phyloP scores from a whole-genome alignment of 257 asterid species.

The Fraxinus pennsylvanica region DNA sequence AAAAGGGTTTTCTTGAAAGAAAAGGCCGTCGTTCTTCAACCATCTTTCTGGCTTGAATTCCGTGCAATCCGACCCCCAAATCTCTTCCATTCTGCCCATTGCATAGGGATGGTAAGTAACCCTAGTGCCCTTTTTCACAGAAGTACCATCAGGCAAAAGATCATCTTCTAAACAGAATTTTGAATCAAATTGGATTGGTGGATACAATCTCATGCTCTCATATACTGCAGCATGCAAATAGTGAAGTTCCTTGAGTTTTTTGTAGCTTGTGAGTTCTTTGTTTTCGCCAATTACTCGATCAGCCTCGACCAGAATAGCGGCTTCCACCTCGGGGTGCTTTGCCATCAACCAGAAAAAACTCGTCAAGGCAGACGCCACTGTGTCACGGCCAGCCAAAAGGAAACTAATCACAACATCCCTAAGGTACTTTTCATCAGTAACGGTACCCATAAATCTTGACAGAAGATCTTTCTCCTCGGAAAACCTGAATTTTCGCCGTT shows the following conservation, averaged over 20 bases:
- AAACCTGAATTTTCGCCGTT: constrained; percentile 32
- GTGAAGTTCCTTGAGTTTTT: constrained; percentile 38
- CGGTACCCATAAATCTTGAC: constrained; percentile 44
- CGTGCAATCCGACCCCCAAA: constrained; percentile 58
- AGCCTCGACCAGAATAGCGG: constrained; percentile 36
- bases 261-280: constrained; percentile 17
- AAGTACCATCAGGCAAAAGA: constrained; percentile 45
- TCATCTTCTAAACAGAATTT: constrained; percentile 43
- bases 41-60: constrained; percentile 60
- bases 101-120: constrained; percentile 62
- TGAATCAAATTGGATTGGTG: constrained; percentile 55
- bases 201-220: constrained; percentile 59
- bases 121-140: constrained; percentile 43
- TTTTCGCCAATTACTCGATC: constrained; percentile 30
- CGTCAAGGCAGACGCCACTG: constrained; percentile 53
- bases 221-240: constrained; percentile 46
- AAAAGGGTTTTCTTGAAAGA: constrained; percentile 37
- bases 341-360: constrained; percentile 48
- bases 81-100: constrained; percentile 57
- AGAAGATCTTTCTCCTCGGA: constrained; percentile 43
- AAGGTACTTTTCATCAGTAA: constrained; percentile 34
- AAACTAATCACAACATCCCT: constrained; percentile 50
- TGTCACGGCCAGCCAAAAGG: constrained; percentile 56
- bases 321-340: constrained; percentile 41
- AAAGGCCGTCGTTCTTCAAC: constrained; percentile 47